Evolutionary conservation across 2,329 filamentous ascomycete genomes (phyloP), one percentile per base, ranked within the genome.

Genomic region (Magnaporthiopsis rhizophila): DNA sequence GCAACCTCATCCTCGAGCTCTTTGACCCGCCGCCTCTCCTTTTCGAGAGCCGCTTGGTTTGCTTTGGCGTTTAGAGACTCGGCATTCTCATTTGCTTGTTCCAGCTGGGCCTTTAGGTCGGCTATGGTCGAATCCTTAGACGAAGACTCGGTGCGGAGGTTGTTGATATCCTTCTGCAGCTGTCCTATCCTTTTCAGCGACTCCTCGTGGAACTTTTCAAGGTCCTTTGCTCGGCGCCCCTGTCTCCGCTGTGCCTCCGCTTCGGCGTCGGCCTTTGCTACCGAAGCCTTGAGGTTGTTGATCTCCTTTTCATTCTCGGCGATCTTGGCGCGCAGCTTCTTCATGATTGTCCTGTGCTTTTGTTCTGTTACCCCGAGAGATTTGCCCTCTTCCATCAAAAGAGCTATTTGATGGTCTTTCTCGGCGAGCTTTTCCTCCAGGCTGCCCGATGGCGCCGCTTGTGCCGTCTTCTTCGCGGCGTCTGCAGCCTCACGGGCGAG

Each of bases 311-410:
- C 89, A 50, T 86, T 83, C 61, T 89, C 85, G 13, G 83, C 78
- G 18, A 90, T 75, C 71, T 89, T 89, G 28, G 80, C 78, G 58
- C 88, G 86, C 65, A 98, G 77, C 71, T 91, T 93, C 75, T 95
- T 96, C 70, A 98, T 90, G 4, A 89, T 88, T 7, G 86, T 86
- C 66, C 94, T 83, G 68, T 96, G 88, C 71, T 92, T 92, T 75
- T 97, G 85, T 74, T 99, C 95, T 0, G 86, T 90, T 69, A 89
- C 90, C 1, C 92, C 93, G 11, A 98, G 81, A 69, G 89, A 92
- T 70, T 95, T 90, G 0, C 96, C 95, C 78, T 99, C 95, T 69
- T 96, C 89, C 81, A 99, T 90, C 15, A 99, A 79, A 60, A 93
- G 79, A 3, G 93, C 91, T 70, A 98, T 96, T 73, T 91, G 91